Conservation (phyloP, 192 early-diverging fungal species). For the Thoreauomyces humboldtii region DNA sequence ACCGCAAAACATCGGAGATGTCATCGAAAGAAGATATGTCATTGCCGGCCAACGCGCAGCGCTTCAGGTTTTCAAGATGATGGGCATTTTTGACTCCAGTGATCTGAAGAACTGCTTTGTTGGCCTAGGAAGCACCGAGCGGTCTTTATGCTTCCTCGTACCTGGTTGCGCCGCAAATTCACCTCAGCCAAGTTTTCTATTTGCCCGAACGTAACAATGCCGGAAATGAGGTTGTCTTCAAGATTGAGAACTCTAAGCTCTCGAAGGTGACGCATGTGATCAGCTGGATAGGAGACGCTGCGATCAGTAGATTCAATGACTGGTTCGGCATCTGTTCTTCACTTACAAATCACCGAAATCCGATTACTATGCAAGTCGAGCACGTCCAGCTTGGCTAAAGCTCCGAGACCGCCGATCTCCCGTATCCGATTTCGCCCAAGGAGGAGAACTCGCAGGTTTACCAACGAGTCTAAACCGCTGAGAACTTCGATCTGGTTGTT, state of each 20-base stretch:
- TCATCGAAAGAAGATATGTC: slow-evolving; percentile 34
- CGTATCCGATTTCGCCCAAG: slow-evolving; percentile 48
- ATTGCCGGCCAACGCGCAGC: slow-evolving; percentile 34
- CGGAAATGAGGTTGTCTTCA: slow-evolving; percentile 47
- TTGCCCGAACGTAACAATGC: slow-evolving; percentile 22
- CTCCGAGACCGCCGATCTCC: slow-evolving; percentile 37
- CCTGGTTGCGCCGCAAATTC: slow-evolving; percentile 51
- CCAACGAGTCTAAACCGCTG: slow-evolving; percentile 31
- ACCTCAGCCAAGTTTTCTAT: slow-evolving; percentile 38
- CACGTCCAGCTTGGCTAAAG: slow-evolving; percentile 43
- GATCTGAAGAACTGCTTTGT: too few relatives aligned
- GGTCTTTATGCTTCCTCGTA: too few relatives aligned
- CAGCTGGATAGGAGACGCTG: slow-evolving; percentile 25
- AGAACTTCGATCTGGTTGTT: slow-evolving; percentile 51
- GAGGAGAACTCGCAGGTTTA: slow-evolving; percentile 52
- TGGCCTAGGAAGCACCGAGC: too few relatives aligned
- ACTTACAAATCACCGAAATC: slow-evolving; percentile 42
- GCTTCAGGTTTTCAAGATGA: slow-evolving; percentile 24
- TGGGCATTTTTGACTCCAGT: slow-evolving; percentile 16
- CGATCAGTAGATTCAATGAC: too few relatives aligned
- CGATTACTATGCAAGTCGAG: slow-evolving; percentile 53
- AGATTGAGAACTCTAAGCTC: slow-evolving; percentile 49
- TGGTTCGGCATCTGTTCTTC: too few relatives aligned
- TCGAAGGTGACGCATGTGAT: slow-evolving; percentile 40
- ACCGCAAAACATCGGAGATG: slow-evolving; percentile 28